Evolutionary conservation across 2,329 filamentous ascomycete species (phyloP), one percentile per base, ranked within the genome.

Genomic region (Mollisiaceae sp.): DNA sequence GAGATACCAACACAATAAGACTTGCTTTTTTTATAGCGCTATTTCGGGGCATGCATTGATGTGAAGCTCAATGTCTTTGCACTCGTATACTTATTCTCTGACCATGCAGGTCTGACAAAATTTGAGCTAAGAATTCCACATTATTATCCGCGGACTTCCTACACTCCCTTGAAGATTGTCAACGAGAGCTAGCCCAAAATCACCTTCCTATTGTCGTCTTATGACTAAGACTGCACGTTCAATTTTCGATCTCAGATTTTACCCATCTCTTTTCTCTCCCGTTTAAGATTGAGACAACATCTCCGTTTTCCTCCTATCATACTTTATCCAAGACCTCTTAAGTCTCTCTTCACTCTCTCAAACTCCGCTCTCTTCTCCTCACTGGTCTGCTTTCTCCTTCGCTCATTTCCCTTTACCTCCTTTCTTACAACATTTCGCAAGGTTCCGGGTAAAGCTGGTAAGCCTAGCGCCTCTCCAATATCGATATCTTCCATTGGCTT

Each of bases 1-100:
- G 57, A 69, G 67, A 69, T 69, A 65, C 63, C 65, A 69, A 59
- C 18, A 58, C 55, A 68, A 66, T 60, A 63, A 68, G 61, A 66
- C 50, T 61, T 68, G 43, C 58, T 65, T 65, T 60, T 62, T 61
- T 35, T 18, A 35, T 35, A 54, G 50, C 18, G 32, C 27, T 11
- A 32, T 32, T 32, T 54, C 45, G 18, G 11, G 22, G 22, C 50
- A 32, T 32, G 22, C 22, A 18, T 54, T 54, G 11, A 18, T 54
- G 22, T 54, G 22, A 35, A 9, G 11, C 24, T 54, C 50, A 50
- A 32, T 54, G 50, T 35, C 24, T 35, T 6, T 8, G 3, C 24
- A 54, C 15, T n/a, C 6, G 8, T 54, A 32, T 24, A 58, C 35
- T 14, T 39, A 5, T 8, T n/a, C 22, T 35, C 27, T 4, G 54